These are phyloP conservation scores for Ophiocordyceps camponoti-rufipedis DNA, from an alignment of 2,329 filamentous ascomycete genomes.

Conservation along the genomic window DNA sequence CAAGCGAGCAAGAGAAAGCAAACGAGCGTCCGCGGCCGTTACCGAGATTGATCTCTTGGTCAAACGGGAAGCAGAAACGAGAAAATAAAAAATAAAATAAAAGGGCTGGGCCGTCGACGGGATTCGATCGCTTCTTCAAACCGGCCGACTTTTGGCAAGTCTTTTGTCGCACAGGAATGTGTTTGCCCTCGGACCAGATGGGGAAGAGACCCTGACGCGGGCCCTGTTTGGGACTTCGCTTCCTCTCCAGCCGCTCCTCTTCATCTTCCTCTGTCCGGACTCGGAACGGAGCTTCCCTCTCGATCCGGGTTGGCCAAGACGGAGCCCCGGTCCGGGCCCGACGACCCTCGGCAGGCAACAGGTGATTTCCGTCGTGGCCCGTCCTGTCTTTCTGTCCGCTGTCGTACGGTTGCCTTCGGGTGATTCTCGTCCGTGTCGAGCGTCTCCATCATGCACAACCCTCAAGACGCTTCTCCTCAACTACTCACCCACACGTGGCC, in stretches of 20 bases:
- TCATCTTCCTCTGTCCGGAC: too few species aligned
- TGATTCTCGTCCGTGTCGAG: too few species aligned
- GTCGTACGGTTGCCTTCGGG: conserved; percentile 14
- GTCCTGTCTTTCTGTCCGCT: conserved; percentile 27
- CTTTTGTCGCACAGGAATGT: not conserved
- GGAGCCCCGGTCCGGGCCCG: not conserved
- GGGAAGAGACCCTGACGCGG: too few species aligned
- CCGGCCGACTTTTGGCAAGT: not conserved
- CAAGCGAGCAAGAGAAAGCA: not conserved
- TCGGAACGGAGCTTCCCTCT: too few species aligned
- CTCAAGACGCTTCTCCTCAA: too few species aligned
- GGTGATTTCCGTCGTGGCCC: conserved; percentile 20
- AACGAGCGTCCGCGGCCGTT: not conserved
- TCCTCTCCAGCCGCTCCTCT: too few species aligned
- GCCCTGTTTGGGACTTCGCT: too few species aligned
- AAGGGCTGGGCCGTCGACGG: too few species aligned
- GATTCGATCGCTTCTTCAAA: not conserved
- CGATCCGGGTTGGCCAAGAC: not conserved
- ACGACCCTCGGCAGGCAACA: not conserved
- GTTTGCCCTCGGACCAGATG: not conserved
- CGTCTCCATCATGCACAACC: too few species aligned
- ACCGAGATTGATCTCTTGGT: not conserved
- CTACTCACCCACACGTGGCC: conserved; percentile 15
- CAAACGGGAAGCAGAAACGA: not conserved
- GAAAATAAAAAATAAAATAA: too few species aligned